These are phyloP conservation scores for Leccinum olivaceopallidum DNA, from an alignment of 768 basidiomycete species.

Conservation along the genomic window DNA sequence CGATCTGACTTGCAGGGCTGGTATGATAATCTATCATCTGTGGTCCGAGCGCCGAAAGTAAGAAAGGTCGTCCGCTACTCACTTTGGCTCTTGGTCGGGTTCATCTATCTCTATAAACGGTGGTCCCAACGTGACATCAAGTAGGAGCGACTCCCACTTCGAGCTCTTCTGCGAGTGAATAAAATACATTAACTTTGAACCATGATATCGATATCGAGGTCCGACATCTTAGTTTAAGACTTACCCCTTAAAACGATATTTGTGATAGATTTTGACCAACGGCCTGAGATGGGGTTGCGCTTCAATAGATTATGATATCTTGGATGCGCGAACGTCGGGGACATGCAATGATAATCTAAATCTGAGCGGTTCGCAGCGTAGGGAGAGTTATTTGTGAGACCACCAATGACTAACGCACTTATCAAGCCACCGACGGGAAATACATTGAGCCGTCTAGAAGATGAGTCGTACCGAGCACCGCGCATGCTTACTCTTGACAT, in stretches of 20 bases:
- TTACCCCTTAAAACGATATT: too few species aligned
- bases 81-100: constrained; percentile 35
- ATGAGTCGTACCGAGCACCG: not conserved
- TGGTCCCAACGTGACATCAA: constrained; percentile 31
- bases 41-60: constrained; percentile 38
- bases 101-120: constrained; percentile 29
- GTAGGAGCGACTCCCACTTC: too few species aligned
- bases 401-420: not conserved
- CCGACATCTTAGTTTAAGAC: too few species aligned
- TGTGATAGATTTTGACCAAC: too few species aligned
- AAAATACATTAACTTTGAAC: too few species aligned
- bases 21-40: constrained; percentile 25
- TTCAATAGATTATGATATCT: not conserved
- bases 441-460: not conserved
- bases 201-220: too few species aligned
- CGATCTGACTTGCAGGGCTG: not conserved
- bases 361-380: not conserved
- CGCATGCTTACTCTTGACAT: not conserved
- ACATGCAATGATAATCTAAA: not conserved
- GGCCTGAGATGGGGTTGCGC: too few species aligned
- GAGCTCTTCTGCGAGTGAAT: too few species aligned
- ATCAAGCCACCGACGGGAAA: not conserved
- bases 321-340: not conserved
- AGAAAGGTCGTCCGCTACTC: constrained; percentile 36
- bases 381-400: not conserved